Conservation (phyloP, 345 rosid species). For the Draba incana region DNA sequence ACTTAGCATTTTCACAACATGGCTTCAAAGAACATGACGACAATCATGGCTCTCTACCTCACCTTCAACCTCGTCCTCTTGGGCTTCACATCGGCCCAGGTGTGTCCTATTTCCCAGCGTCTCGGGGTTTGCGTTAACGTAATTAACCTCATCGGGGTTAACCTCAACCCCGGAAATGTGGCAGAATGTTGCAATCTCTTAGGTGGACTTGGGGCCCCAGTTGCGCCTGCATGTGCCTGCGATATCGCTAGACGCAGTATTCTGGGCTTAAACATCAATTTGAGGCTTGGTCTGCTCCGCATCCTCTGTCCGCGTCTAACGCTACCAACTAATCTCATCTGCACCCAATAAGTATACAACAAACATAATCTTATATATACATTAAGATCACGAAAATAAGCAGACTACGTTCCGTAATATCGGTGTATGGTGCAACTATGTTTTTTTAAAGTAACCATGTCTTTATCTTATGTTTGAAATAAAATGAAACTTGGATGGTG, state of each 20-base stretch:
- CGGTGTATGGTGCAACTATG: conserved; percentile 15
- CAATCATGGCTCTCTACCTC: conserved; percentile 31
- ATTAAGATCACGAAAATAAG: conserved; percentile 13
- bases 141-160: background rate
- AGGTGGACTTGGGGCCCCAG: background rate
- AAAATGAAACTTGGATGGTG: background rate
- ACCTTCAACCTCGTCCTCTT: conserved; percentile 26
- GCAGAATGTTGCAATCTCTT: background rate
- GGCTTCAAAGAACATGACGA: conserved; percentile 27
- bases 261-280: background rate
- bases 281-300: background rate
- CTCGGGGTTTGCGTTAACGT: background rate
- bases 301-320: background rate
- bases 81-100: conserved; percentile 25
- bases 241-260: background rate
- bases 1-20: conserved; percentile 12
- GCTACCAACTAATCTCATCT: background rate
- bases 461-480: conserved; percentile 2
- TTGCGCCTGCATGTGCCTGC: conserved; percentile 6
- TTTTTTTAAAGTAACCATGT: background rate
- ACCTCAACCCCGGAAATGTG: background rate
- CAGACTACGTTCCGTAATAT: conserved; percentile 9
- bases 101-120: background rate
- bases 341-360: background rate
- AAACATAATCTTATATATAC: background rate